Conservation (phyloP, 371 early-diverging fungal genomes). For the Chytridium lagenaria region DNA sequence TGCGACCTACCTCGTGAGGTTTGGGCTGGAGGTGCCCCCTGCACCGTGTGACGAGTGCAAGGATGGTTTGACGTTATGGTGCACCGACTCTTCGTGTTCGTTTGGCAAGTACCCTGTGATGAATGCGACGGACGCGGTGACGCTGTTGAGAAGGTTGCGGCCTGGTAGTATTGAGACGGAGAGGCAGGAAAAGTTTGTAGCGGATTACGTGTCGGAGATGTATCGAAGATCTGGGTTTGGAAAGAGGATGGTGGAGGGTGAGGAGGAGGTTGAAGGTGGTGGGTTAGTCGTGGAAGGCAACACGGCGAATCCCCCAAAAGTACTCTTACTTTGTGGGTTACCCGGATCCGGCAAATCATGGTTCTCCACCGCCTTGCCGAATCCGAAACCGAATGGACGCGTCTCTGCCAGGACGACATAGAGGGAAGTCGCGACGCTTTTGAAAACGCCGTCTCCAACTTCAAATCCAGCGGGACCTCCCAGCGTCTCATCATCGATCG, state of each 20-base stretch:
- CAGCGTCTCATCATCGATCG: slow-evolving; percentile 56
- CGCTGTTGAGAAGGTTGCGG: slow-evolving; percentile 47
- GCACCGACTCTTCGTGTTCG: slow-evolving; percentile 40
- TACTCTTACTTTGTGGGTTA: slow-evolving; percentile 53
- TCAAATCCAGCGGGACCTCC: slow-evolving; percentile 21
- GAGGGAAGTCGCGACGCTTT: slow-evolving; percentile 45
- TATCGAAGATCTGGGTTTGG: slow-evolving; percentile 42
- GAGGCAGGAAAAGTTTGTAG: slow-evolving; percentile 55
- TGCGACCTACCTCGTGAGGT: slow-evolving; percentile 53
- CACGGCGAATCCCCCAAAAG: slow-evolving; percentile 30
- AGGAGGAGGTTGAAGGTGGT: not conserved
- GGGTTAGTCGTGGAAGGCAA: not conserved
- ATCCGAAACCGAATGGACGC: slow-evolving; percentile 34
- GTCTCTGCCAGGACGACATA: slow-evolving; percentile 57
- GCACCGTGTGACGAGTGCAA: slow-evolving; percentile 30
- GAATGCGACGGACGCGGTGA: slow-evolving; percentile 53
- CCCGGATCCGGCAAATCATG: slow-evolving; percentile 58
- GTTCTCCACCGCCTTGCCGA: slow-evolving; percentile 37
- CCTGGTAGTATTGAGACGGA: slow-evolving; percentile 59
- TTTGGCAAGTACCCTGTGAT: slow-evolving; percentile 47
- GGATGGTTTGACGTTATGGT: slow-evolving; percentile 20
- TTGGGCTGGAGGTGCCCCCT: slow-evolving; percentile 48
- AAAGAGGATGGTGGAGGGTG: slow-evolving; percentile 23
- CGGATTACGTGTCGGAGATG: slow-evolving; percentile 43
- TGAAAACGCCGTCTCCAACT: slow-evolving; percentile 12